Conservation (phyloP, 805 yeast species). For the Metschnikowia corniflorae region DNA sequence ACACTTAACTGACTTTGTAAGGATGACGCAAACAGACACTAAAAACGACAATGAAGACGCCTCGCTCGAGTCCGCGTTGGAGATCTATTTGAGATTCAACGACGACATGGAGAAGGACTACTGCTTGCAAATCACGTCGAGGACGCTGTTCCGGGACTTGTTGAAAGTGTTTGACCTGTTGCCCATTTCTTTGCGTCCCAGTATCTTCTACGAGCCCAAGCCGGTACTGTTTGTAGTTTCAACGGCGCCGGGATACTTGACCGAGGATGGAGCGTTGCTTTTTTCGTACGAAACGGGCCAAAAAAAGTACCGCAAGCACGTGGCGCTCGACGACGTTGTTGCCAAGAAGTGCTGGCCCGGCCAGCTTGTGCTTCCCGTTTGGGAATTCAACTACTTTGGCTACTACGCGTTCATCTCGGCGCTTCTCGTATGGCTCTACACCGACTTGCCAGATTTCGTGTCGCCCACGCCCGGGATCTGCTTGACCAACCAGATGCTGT, state of each 20-base stretch:
- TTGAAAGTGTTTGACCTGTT: conserved; percentile 57
- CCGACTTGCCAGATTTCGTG: conserved; percentile 85
- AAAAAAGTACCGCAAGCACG: conserved; percentile 38
- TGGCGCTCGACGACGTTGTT: conserved; percentile 48
- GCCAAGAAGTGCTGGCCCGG: conserved; percentile 79
- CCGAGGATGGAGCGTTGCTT: conserved; percentile 77
- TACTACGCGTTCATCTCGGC: conserved; percentile 37
- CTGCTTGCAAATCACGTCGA: conserved; percentile 70
- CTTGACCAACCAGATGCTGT: conserved; percentile 56
- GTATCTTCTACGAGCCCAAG: conserved; percentile 58
- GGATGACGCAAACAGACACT: too few relatives aligned
- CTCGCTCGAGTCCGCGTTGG: conserved; percentile 27
- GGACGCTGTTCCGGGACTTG: conserved; percentile 58
- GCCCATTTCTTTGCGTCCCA: conserved; percentile 78
- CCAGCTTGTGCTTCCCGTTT: conserved; percentile 75
- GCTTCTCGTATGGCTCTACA: conserved; percentile 74
- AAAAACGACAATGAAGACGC: conserved; percentile 6
- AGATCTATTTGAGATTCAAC: conserved; percentile 74
- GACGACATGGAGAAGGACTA: conserved; percentile 84
- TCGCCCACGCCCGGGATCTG: conserved; percentile 93
- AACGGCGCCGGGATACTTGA: conserved; percentile 72
- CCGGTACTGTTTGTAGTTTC: conserved; percentile 67
- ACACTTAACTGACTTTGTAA: too few relatives aligned
- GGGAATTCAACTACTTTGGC: conserved; percentile 50
- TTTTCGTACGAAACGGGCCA: conserved; percentile 58